Evolutionary conservation across 2,329 filamentous ascomycete species (phyloP).

Genomic region (Laburnicola sp.): DNA sequence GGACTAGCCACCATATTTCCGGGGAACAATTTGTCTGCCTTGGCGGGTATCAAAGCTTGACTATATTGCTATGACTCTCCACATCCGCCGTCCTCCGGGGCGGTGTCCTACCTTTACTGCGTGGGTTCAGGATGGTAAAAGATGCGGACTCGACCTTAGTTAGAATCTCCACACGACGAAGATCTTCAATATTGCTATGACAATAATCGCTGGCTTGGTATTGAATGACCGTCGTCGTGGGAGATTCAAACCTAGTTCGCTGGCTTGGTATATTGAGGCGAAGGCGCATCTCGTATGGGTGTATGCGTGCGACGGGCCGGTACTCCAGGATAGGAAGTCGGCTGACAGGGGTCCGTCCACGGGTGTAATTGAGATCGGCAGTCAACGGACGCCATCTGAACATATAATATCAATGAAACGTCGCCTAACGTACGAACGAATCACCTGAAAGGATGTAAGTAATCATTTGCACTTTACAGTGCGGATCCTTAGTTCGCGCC

Average conservation of each 20-base stretch:
- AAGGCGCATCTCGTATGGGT: constrained; percentile 26
- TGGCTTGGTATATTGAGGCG: constrained; percentile 37
- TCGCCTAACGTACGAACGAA: neutral
- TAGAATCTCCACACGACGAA: no score
- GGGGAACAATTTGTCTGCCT: constrained; percentile 24
- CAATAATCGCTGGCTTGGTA: constrained; percentile 13
- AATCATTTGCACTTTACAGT: neutral
- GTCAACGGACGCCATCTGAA: constrained; percentile 18
- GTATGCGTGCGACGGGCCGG: constrained; percentile 35
- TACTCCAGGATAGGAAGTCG: constrained; percentile 33
- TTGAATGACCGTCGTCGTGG: no score
- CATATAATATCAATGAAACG: constrained; percentile 7
- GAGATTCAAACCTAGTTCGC: no score
- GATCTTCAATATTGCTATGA: constrained; percentile 29
- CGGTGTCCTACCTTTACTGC: no score
- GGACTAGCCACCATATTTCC: constrained; percentile 10
- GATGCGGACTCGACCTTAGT: no score
- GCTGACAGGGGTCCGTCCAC: constrained; percentile 25
- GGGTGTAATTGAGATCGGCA: constrained; percentile 29
- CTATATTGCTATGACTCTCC: no score
- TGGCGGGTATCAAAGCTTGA: constrained; percentile 20
- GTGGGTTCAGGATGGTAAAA: no score
- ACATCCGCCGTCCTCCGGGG: no score
- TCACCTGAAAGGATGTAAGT: neutral
- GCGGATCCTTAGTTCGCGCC: no score